These are phyloP conservation scores for Penstemon eatonii DNA, from an alignment of 257 asterid genomes.

Conservation along the genomic window DNA sequence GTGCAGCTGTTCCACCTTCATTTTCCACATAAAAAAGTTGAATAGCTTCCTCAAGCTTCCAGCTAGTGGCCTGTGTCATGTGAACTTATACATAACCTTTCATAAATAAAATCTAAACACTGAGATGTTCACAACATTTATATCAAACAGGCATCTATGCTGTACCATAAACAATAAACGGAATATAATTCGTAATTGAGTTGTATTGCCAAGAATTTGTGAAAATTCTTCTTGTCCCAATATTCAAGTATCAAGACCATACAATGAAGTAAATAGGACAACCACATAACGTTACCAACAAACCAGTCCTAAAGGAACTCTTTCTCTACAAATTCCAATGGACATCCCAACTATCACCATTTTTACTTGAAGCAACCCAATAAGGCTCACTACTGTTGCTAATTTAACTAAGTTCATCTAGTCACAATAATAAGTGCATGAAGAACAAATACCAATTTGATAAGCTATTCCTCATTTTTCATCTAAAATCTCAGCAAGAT, in stretches of 20 bases:
- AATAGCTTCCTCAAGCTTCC: constrained; percentile 98
- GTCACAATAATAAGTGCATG: not conserved
- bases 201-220: too few species aligned
- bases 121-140: constrained; percentile 17
- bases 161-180: too few species aligned
- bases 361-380: not conserved
- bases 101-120: constrained; percentile 3
- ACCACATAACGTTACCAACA: too few species aligned
- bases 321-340: too few species aligned
- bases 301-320: too few species aligned
- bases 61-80: constrained; percentile 78
- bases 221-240: too few species aligned
- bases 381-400: not conserved
- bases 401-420: not conserved
- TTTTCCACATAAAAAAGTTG: constrained; percentile 87
- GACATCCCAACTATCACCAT: not conserved
- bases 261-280: too few species aligned
- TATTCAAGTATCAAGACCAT: too few species aligned
- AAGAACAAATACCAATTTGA: constrained; percentile 7
- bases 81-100: constrained; percentile 22
- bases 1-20: constrained; percentile 56
- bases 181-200: too few species aligned
- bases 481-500: not conserved
- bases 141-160: not conserved
- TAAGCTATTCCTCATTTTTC: not conserved